phyloP scores from a whole-genome alignment of 2,329 filamentous ascomycete genomes.

The Colletotrichum lupini region DNA sequence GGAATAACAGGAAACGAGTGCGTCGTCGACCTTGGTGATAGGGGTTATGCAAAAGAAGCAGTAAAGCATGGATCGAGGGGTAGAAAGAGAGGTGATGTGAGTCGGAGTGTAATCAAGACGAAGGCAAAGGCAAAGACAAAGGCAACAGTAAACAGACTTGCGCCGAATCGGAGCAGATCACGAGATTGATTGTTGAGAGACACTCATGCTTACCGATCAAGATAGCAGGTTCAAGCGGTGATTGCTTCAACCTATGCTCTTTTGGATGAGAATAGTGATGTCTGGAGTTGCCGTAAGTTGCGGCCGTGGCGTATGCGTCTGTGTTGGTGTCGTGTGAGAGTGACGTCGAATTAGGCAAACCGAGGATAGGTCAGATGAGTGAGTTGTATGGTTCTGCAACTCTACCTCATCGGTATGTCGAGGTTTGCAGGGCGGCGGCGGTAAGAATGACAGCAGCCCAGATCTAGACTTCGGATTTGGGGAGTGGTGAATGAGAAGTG shows the following conservation, averaged over 20 bases:
- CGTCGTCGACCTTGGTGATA: slow-evolving; percentile 8
- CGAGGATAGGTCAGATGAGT: neutral
- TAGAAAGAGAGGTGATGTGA: neutral
- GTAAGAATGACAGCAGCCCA: neutral
- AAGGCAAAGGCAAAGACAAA: neutral
- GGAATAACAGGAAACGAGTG: neutral
- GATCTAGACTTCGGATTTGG: slow-evolving; percentile 10
- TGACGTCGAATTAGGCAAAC: slow-evolving; percentile 8
- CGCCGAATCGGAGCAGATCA: slow-evolving; percentile 18
- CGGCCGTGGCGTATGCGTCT: neutral
- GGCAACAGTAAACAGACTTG: neutral
- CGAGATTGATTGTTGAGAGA: neutral
- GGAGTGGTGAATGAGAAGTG: neutral
- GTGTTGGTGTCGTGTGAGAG: neutral
- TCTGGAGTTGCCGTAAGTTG: neutral
- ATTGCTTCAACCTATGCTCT: neutral
- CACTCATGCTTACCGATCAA: slow-evolving; percentile 20
- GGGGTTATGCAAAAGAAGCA: slow-evolving; percentile 1
- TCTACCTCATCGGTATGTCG: neutral
- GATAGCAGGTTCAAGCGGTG: slow-evolving; percentile 7
- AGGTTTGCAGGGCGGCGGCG: neutral
- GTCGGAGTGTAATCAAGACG: neutral
- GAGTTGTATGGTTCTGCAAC: neutral
- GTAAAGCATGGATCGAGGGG: neutral
- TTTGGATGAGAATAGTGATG: neutral